These are phyloP conservation scores for Botrytis aclada DNA, from an alignment of 2,329 filamentous ascomycete species.

Conservation along the genomic window DNA sequence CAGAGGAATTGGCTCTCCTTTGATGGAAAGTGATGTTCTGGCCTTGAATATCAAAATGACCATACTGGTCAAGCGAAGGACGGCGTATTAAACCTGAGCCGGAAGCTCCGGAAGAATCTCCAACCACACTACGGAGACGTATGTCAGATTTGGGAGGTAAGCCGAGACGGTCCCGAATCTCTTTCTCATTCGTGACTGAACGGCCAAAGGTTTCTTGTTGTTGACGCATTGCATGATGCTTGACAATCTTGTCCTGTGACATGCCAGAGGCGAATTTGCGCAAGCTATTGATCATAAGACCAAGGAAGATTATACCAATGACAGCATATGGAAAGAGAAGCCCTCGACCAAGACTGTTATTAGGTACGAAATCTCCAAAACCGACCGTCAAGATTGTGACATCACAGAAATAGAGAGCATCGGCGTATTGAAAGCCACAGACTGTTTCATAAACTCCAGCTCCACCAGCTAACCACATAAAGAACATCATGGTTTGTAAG, in stretches of 20 bases:
- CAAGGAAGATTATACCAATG: constrained; percentile 65
- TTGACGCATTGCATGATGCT: constrained; percentile 54
- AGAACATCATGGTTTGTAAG: constrained; percentile 67
- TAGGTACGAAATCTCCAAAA: constrained; percentile 60
- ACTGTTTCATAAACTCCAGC: constrained; percentile 58
- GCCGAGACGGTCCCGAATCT: constrained; percentile 44
- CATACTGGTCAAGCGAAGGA: constrained; percentile 36
- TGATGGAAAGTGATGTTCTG: constrained; percentile 40
- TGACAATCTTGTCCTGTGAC: constrained; percentile 59
- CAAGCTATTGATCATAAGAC: constrained; percentile 64
- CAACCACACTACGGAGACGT: constrained; percentile 19
- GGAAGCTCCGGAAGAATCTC: constrained; percentile 28
- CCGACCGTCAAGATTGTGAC: constrained; percentile 60
- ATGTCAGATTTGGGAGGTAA: constrained; percentile 32
- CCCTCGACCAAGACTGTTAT: constrained; percentile 51
- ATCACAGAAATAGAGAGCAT: constrained; percentile 60
- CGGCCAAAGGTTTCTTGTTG: constrained; percentile 53
- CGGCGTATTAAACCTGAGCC: constrained; percentile 33
- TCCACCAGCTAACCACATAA: constrained; percentile 65
- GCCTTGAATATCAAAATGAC: constrained; percentile 39
- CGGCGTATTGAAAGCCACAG: constrained; percentile 56
- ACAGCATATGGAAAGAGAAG: constrained; percentile 66
- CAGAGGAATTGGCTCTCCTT: constrained; percentile 24
- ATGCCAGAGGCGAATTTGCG: constrained; percentile 58
- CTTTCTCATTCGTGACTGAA: constrained; percentile 51